Evolutionary conservation across 2,329 filamentous ascomycete species (phyloP).

Genomic region (Arachnopeziza araneosa): DNA sequence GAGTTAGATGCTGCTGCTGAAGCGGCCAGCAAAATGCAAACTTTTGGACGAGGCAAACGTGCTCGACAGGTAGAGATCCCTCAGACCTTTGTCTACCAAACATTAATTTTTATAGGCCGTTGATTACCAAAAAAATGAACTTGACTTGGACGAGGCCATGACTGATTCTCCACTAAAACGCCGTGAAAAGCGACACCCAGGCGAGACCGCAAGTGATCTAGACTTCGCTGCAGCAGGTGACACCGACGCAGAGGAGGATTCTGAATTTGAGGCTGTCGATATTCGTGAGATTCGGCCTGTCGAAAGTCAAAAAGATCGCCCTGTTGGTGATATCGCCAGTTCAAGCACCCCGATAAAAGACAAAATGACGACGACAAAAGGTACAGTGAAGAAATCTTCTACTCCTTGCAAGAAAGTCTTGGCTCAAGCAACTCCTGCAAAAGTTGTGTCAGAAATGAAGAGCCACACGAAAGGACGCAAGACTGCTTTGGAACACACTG

Average conservation of each 20-base stretch:
- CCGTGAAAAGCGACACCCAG: neutral
- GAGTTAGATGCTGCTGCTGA: slow-evolving; percentile 73
- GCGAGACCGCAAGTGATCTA: neutral
- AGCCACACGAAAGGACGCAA: neutral
- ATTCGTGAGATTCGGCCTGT: neutral
- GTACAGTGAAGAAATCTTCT: neutral
- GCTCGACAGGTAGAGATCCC: slow-evolving; percentile 21
- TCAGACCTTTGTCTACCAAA: neutral
- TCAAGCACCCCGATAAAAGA: neutral
- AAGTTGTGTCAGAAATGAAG: neutral
- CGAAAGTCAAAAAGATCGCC: neutral
- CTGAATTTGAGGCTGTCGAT: neutral
- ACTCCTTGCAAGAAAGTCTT: neutral
- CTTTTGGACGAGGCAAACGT: slow-evolving; percentile 81
- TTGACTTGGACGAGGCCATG: slow-evolving; percentile 1
- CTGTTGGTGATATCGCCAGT: neutral
- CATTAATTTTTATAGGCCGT: neutral
- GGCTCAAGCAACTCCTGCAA: neutral
- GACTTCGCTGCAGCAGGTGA: neutral
- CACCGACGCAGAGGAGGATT: neutral
- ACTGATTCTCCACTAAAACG: neutral
- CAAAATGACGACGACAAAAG: neutral
- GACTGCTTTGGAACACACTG: neutral
- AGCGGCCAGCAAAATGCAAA: slow-evolving; percentile 61
- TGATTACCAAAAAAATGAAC: neutral